Evolutionary conservation across 306 rosid species (phyloP).

Genomic region (Oemleria cerasiformis): DNA sequence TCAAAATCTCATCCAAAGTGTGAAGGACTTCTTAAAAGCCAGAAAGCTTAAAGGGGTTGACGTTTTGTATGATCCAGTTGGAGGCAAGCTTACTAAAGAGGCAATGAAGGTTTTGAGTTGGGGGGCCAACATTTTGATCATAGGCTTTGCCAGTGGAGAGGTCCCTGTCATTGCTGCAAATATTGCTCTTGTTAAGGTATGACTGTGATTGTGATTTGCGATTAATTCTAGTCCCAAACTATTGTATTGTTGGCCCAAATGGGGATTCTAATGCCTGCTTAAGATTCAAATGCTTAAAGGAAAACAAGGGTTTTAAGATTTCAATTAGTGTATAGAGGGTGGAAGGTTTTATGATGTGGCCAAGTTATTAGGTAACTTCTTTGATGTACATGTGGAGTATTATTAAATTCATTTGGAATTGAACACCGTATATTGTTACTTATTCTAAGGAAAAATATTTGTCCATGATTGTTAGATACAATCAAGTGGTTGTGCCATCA

Average conservation of each 20-base stretch:
- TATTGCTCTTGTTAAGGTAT: constrained; percentile 93
- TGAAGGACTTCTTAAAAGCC: constrained; percentile 61
- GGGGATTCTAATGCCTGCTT: neutral
- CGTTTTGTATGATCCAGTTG: constrained; percentile 93
- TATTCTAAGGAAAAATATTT: neutral
- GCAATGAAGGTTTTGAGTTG: constrained; percentile 71
- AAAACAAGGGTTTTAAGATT: neutral
- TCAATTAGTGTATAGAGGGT: neutral
- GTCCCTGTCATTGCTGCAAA: constrained; percentile 88
- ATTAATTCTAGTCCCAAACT: neutral
- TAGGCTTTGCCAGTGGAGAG: constrained; percentile 96
- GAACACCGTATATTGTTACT: neutral
- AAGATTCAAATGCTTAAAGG: neutral
- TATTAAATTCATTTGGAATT: neutral
- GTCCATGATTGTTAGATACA: no score
- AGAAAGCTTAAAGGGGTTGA: constrained; percentile 84
- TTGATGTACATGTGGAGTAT: no score
- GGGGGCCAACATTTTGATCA: constrained; percentile 86
- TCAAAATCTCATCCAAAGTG: constrained; percentile 61
- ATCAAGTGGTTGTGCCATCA: no score
- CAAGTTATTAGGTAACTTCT: neutral
- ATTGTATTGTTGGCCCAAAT: neutral
- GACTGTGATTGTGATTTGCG: neutral
- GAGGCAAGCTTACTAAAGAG: constrained; percentile 83
- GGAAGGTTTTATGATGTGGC: neutral